Percentiles rank a stretch among this genome's conserved stretches.
These are phyloP conservation scores for Cercospora brassicicola DNA, from an alignment of 2,329 filamentous ascomycete species.

Conservation along the genomic window DNA sequence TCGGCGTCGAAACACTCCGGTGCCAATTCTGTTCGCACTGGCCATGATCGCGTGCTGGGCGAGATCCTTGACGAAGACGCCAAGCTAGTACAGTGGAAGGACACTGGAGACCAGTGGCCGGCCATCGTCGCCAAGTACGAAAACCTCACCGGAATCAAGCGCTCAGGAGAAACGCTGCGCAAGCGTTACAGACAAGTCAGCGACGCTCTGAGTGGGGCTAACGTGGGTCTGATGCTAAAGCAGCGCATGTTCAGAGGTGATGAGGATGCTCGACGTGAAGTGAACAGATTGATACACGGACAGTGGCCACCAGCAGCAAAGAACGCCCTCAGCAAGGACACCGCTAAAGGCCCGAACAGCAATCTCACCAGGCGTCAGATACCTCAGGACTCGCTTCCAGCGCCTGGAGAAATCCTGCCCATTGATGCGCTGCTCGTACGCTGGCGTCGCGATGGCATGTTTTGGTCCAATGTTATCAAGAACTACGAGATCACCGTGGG, in stretches of 20 bases:
- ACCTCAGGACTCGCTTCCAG: background rate
- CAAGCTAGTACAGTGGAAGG: slow-evolving; percentile 19
- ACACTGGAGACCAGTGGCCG: slow-evolving; percentile 16
- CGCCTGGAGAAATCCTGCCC: slow-evolving; percentile 10
- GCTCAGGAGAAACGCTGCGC: slow-evolving; percentile 13
- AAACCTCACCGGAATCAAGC: slow-evolving; percentile 3
- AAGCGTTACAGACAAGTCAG: slow-evolving; percentile 15
- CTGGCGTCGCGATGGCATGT: slow-evolving; percentile 13
- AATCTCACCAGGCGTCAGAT: background rate
- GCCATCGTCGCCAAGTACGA: slow-evolving; percentile 11
- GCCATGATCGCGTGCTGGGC: slow-evolving; percentile 8
- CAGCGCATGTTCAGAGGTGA: slow-evolving; percentile 9
- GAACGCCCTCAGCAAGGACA: background rate
- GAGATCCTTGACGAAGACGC: slow-evolving; percentile 19
- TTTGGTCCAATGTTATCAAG: slow-evolving; percentile 13
- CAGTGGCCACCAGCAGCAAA: background rate
- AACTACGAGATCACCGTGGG: slow-evolving; percentile 5
- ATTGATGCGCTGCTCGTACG: slow-evolving; percentile 14
- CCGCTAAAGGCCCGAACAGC: background rate
- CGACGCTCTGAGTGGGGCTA: slow-evolving; percentile 6
- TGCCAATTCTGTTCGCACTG: background rate
- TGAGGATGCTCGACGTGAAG: slow-evolving; percentile 11
- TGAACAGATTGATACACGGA: background rate
- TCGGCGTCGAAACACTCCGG: background rate
- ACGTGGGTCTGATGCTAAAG: slow-evolving; percentile 4